Conservation (phyloP, 192 early-diverging fungal species). For the Geranomyces michiganensis region DNA sequence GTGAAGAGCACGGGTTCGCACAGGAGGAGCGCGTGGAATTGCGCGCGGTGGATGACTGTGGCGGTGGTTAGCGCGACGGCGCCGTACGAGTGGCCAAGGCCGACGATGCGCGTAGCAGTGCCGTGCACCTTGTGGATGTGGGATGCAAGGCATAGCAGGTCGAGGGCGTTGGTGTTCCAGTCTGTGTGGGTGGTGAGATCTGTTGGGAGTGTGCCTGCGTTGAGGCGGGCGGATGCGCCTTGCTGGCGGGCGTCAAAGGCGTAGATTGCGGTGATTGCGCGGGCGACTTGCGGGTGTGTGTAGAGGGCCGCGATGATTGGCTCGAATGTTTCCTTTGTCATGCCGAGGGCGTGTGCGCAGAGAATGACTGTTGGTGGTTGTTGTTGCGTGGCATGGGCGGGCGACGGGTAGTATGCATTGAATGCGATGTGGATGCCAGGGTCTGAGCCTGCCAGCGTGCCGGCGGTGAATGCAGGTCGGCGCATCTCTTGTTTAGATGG, state of each 20-base stretch:
- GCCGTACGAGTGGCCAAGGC: constrained; percentile 64
- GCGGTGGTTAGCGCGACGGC: constrained; percentile 32
- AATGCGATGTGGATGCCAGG: constrained; percentile 8
- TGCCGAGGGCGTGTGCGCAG: constrained; percentile 62
- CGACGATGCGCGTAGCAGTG: constrained; percentile 38
- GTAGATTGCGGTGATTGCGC: constrained; percentile 40
- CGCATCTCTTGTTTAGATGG: no score
- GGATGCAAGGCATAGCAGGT: constrained; percentile 48
- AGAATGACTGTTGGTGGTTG: constrained; percentile 38
- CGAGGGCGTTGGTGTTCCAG: constrained; percentile 57
- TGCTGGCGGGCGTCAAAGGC: constrained; percentile 60
- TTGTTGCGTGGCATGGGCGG: background rate
- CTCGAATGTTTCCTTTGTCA: constrained; percentile 62
- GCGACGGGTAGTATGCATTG: constrained; percentile 19
- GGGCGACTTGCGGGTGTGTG: constrained; percentile 2
- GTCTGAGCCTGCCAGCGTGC: background rate
- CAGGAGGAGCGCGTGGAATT: constrained; percentile 15
- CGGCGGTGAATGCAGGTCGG: background rate
- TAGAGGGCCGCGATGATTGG: constrained; percentile 48
- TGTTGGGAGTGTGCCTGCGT: constrained; percentile 24
- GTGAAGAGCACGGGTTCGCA: constrained; percentile 33
- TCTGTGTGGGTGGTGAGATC: constrained; percentile 27
- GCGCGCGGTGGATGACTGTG: constrained; percentile 33
- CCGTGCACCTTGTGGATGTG: constrained; percentile 19
- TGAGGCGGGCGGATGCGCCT: constrained; percentile 59